Evolutionary conservation across 2,329 filamentous ascomycete species (phyloP).

Genomic region (Ampelomyces quisqualis): DNA sequence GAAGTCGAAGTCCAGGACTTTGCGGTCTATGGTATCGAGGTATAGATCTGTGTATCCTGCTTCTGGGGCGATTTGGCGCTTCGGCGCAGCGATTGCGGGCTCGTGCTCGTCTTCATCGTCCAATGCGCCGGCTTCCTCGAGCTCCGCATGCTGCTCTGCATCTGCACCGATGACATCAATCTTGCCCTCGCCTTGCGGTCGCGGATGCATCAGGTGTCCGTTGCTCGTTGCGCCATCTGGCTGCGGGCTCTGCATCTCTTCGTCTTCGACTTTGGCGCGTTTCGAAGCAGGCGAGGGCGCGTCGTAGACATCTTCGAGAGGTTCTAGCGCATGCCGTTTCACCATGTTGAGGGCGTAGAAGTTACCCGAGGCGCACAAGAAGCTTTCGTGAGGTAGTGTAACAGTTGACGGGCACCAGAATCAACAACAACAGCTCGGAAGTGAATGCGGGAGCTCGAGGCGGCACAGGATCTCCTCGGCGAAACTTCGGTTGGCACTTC

Average conservation of each 20-base stretch:
- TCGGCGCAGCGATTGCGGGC: slow-evolving; percentile 48
- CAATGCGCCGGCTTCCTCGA: slow-evolving; percentile 40
- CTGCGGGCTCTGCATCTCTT: slow-evolving; percentile 36
- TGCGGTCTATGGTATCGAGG: slow-evolving; percentile 92
- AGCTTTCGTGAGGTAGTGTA: not conserved
- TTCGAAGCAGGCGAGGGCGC: slow-evolving; percentile 52
- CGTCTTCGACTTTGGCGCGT: slow-evolving; percentile 50
- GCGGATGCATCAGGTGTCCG: slow-evolving; percentile 34
- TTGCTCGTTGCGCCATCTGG: slow-evolving; percentile 29
- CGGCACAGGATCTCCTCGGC: slow-evolving; percentile 22
- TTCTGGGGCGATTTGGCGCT: slow-evolving; percentile 73
- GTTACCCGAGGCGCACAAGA: not conserved
- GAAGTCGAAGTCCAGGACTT: slow-evolving; percentile 95
- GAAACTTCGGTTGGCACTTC: slow-evolving; percentile 27
- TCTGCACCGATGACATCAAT: slow-evolving; percentile 41
- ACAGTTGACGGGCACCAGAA: not conserved
- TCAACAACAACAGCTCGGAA: not conserved
- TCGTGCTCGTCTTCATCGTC: slow-evolving; percentile 40
- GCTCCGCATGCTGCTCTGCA: slow-evolving; percentile 40
- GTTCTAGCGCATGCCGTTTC: slow-evolving; percentile 51
- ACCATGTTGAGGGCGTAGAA: slow-evolving; percentile 39
- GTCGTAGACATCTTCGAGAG: slow-evolving; percentile 46
- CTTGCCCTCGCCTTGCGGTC: slow-evolving; percentile 27
- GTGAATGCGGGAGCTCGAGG: slow-evolving; percentile 16
- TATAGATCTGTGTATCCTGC: slow-evolving; percentile 95